Evolutionary conservation across 2,329 filamentous ascomycete species (phyloP).

Genomic region (Teratosphaeria destructans): DNA sequence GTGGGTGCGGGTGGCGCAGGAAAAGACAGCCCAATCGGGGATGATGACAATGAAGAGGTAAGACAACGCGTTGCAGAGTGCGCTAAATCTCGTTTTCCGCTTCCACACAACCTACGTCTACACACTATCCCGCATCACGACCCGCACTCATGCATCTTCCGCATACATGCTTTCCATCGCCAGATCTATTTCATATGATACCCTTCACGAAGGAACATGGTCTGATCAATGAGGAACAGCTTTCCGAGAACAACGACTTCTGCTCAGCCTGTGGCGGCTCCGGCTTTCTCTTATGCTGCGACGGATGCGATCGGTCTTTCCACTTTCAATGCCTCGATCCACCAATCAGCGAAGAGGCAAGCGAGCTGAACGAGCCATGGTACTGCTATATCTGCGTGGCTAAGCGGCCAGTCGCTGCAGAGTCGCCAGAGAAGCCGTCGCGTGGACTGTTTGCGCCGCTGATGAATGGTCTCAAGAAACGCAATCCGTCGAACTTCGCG

Average conservation of each 20-base stretch:
- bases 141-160: conserved; percentile 21
- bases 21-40: conserved; percentile 50
- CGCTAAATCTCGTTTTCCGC: conserved; percentile 27
- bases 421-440: conserved; percentile 21
- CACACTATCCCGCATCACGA: conserved; percentile 10
- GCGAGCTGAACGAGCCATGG: conserved; percentile 56
- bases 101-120: conserved; percentile 25
- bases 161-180: conserved; percentile 15
- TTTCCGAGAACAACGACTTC: conserved; percentile 68
- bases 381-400: conserved; percentile 66
- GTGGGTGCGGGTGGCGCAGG: conserved; percentile 52
- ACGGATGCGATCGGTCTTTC: conserved; percentile 81
- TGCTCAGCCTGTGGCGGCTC: conserved; percentile 78
- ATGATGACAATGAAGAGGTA: conserved; percentile 48
- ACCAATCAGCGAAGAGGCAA: conserved; percentile 46
- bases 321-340: conserved; percentile 85
- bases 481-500: conserved; percentile 29
- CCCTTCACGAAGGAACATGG: conserved; percentile 8
- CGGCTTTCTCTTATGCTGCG: conserved; percentile 84
- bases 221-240: conserved; percentile 32
- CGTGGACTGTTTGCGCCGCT: conserved; percentile 53
- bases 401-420: conserved; percentile 18
- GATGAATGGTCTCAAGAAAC: conserved; percentile 39
- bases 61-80: conserved; percentile 28
- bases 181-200: conserved; percentile 10